These are phyloP conservation scores for Bromus sterilis DNA, from an alignment of 176 grass and related monocot species.

Conservation along the genomic window DNA sequence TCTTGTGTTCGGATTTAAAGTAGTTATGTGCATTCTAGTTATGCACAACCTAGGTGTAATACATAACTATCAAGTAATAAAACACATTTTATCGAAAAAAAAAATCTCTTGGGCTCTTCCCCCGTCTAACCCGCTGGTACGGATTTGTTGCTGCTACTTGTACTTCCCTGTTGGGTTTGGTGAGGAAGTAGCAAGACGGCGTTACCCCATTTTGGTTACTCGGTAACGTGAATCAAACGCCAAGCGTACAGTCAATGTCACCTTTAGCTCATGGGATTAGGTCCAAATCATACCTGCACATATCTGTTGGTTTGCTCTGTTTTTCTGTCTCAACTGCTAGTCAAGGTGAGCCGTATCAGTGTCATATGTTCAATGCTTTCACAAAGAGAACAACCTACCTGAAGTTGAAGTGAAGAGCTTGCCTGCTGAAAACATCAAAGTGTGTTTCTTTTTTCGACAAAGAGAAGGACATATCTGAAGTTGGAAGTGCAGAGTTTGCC, in stretches of 20 bases:
- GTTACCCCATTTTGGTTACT: background rate
- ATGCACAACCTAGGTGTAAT: too few relatives aligned
- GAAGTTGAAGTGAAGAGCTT: background rate
- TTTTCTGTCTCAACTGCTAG: background rate
- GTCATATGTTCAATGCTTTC: background rate
- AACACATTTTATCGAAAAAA: too few relatives aligned
- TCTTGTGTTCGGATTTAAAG: too few relatives aligned
- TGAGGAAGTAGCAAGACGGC: background rate
- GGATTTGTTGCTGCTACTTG: background rate
- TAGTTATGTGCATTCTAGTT: too few relatives aligned
- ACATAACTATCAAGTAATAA: too few relatives aligned
- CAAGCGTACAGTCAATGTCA: background rate
- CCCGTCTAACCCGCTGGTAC: background rate
- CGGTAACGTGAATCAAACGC: background rate
- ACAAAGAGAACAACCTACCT: background rate
- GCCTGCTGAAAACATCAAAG: background rate
- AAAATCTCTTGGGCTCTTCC: conserved; percentile 1
- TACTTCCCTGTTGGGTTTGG: background rate
- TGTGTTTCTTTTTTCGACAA: too few relatives aligned
- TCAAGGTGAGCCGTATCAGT: background rate
- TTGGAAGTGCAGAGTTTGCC: too few relatives aligned
- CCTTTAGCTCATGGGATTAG: background rate
- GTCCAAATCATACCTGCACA: background rate
- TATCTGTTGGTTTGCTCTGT: background rate
- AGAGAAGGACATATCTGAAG: too few relatives aligned